These are phyloP conservation scores for Lactifluus piperatus DNA, from an alignment of 768 basidiomycete species.

Conservation along the genomic window DNA sequence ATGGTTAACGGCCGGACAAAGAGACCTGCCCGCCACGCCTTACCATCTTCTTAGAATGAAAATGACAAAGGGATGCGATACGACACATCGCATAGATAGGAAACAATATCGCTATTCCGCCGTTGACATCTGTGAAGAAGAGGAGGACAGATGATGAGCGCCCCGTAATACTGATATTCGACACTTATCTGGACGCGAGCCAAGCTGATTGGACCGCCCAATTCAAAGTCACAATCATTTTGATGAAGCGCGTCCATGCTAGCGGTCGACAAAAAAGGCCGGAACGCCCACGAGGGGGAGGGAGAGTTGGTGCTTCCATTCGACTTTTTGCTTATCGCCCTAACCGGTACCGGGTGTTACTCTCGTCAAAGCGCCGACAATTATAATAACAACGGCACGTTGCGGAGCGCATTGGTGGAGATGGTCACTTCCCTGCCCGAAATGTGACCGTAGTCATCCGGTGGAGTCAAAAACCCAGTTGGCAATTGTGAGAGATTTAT, in stretches of 20 bases:
- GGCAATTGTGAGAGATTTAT: background rate
- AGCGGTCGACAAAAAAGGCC: background rate
- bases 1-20: background rate
- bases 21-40: background rate
- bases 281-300: background rate
- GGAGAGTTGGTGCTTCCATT: slow-evolving; percentile 10
- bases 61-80: background rate
- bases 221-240: background rate
- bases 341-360: background rate
- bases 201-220: background rate
- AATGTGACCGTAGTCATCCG: background rate
- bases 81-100: background rate
- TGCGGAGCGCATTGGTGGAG: background rate
- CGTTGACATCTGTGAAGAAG: background rate
- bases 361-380: background rate
- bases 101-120: background rate
- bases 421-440: background rate
- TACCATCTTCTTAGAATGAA: background rate
- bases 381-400: background rate
- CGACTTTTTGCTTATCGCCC: slow-evolving; percentile 1
- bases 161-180: background rate
- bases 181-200: background rate
- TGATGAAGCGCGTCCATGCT: background rate
- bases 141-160: background rate
- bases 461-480: too few relatives aligned